phyloP scores from a whole-genome alignment of 148 eudicot species.

The Limonium bicolor region DNA sequence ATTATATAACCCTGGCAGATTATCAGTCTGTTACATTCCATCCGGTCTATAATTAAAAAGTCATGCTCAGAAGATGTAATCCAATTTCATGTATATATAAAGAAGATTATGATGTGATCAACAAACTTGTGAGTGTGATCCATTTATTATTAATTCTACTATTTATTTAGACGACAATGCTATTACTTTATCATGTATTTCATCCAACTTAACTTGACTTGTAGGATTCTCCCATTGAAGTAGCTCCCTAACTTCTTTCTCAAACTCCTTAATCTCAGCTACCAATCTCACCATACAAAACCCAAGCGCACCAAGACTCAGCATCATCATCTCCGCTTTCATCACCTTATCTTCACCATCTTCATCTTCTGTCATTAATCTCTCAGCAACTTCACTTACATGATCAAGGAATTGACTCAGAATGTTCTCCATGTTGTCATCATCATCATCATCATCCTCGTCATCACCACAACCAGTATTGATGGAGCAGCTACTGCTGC shows the following conservation, averaged over 20 bases:
- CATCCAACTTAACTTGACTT: slow-evolving; percentile 35
- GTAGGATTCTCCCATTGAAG: slow-evolving; percentile 74
- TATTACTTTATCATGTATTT: slow-evolving; percentile 43
- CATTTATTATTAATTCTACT: too few species aligned
- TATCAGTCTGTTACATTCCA: too few species aligned
- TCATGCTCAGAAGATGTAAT: too few species aligned
- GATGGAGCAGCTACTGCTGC: too few species aligned
- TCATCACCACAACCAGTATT: too few species aligned
- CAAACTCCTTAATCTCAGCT: slow-evolving; percentile 41
- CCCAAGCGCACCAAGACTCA: slow-evolving; percentile 36
- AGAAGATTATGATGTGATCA: too few species aligned
- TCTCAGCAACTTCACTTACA: slow-evolving; percentile 12
- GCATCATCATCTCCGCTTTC: slow-evolving; percentile 14
- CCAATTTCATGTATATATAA: too few species aligned
- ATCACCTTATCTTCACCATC: too few species aligned
- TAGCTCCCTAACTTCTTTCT: slow-evolving; percentile 44
- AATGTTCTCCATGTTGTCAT: slow-evolving; percentile 23
- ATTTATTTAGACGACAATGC: too few species aligned
- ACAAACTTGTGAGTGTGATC: too few species aligned
- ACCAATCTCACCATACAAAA: slow-evolving; percentile 47
- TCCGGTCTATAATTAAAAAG: too few species aligned
- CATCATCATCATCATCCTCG: slow-evolving; percentile 10
- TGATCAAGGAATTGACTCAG: slow-evolving; percentile 27
- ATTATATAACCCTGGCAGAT: too few species aligned
- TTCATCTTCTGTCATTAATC: slow-evolving; percentile 11